Evolutionary conservation across 306 rosid species (phyloP).

Genomic region (Rosa multiflora): DNA sequence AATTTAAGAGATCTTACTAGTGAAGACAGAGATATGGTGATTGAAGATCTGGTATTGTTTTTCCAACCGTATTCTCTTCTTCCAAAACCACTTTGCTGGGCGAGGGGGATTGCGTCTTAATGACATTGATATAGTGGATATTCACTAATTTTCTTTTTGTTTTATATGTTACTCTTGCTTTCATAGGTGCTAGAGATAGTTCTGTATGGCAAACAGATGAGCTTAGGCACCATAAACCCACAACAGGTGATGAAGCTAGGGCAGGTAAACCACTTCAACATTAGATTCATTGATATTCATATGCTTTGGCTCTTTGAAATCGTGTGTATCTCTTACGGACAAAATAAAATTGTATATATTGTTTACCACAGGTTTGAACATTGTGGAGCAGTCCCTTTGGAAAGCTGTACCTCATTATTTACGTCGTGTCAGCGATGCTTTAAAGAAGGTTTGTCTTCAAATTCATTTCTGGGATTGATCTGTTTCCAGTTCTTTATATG

Average conservation of each 20-base stretch:
- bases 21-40: slow-evolving; percentile 85
- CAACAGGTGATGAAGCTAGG: slow-evolving; percentile 96
- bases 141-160: slow-evolving; percentile 2
- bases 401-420: slow-evolving; percentile 95
- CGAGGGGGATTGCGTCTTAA: slow-evolving; percentile 11
- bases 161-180: slow-evolving; percentile 19
- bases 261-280: slow-evolving; percentile 57
- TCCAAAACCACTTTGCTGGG: slow-evolving; percentile 26
- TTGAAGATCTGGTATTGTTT: slow-evolving; percentile 70
- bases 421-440: slow-evolving; percentile 88
- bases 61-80: slow-evolving; percentile 28
- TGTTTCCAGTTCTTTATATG: slow-evolving; percentile 21
- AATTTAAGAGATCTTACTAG: slow-evolving; percentile 73
- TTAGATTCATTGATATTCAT: slow-evolving; percentile 16
- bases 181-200: slow-evolving; percentile 91
- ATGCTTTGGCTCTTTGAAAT: slow-evolving; percentile 13
- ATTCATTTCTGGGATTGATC: slow-evolving; percentile 14
- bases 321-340: slow-evolving; percentile 1
- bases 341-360: slow-evolving; percentile 22
- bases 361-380: slow-evolving; percentile 64
- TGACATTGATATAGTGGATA: slow-evolving; percentile 6
- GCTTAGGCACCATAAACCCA: slow-evolving; percentile 86
- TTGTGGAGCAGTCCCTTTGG: slow-evolving; percentile 98
- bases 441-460: slow-evolving; percentile 67
- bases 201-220: slow-evolving; percentile 98